Conservation (phyloP, 2,329 filamentous ascomycete species). For the Trichoderma sp. region DNA sequence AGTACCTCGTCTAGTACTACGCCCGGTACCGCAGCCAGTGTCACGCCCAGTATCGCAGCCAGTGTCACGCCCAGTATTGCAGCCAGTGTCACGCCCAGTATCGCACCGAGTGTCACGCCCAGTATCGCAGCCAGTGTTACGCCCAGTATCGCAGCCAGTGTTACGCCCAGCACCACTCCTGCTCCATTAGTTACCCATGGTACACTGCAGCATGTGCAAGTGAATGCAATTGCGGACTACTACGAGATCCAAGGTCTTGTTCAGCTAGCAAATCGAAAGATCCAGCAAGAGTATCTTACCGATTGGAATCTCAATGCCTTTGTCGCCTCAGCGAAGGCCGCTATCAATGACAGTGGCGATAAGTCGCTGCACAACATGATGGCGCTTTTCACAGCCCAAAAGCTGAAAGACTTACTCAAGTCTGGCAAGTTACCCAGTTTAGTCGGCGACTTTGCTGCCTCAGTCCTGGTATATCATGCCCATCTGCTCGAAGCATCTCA, state of each 20-base stretch:
- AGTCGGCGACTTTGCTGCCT: conserved; percentile 11
- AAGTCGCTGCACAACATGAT: conserved; percentile 16
- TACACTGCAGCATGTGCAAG: conserved; percentile 31
- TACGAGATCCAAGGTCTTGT: conserved; percentile 31
- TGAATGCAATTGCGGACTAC: conserved; percentile 35
- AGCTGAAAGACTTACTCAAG: not conserved
- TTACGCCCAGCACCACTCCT: no score
- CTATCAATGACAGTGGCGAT: conserved; percentile 15
- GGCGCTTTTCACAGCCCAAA: not conserved
- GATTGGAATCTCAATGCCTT: conserved; percentile 17
- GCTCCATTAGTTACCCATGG: not conserved
- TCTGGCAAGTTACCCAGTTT: not conserved
- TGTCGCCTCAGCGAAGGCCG: conserved; percentile 5
- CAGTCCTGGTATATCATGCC: not conserved
- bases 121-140: no score
- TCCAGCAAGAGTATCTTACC: conserved; percentile 10
- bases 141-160: no score
- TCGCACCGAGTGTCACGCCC: not conserved
- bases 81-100: not conserved
- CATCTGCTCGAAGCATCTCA: not conserved
- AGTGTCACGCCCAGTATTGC: not conserved
- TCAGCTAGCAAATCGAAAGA: conserved; percentile 26
- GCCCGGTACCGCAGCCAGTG: not conserved
- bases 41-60: not conserved
- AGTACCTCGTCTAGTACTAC: not conserved